Evolutionary conservation across 169 alveolate genomes (phyloP), one percentile per base, ranked within the genome.

Genomic region (Eimeria praecox): DNA sequence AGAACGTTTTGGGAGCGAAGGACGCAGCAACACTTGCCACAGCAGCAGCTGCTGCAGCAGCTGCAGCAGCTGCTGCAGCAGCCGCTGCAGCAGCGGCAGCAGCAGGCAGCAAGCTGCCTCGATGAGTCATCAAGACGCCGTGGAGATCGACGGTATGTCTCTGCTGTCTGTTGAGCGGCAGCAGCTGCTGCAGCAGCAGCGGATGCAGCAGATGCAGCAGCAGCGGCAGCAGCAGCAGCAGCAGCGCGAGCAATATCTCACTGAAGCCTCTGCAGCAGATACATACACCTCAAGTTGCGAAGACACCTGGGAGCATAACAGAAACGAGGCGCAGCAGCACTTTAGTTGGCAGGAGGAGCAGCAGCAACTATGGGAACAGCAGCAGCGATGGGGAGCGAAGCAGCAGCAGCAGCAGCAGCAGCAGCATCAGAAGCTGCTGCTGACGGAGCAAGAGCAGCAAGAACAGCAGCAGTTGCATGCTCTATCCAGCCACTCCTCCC

Each of bases 171-270:
- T 33, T 27, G 30, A 71, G 88, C 86, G 18, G 86, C 88, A 77
- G 88, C 88, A 44, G 88, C 66, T 44, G 24, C 88, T 44, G 56
- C 88, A 42, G 22, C 64, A 73, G 85, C 85, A 73, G 85, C 56
- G 30, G 20, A 18, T 44, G 88, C 10, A 24, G 16, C 88, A 42
- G 88, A 8, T 62, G 44, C 88, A 9, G n/a, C n/a, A n/a, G n/a
- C n/a, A n/a, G n/a, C n/a, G n/a, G 88, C 88, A 44, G 88, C 66
- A 77, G 24, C 88, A 77, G 56, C 88, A 42, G 22, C 64, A 73
- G 85, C 85, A 73, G 85, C 56, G 30, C 18, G 35, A 73, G 49
- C 85, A 42, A 42, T 40, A 77, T 24, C 88, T 24, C 66, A 42
- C 88, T 16, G 88, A 77, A 12, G 88, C 9, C 27, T 77, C 88